Evolutionary conservation across 192 early-diverging fungal genomes (phyloP), one percentile per base, ranked within the genome.

Genomic region (Backusella liffmaniae): DNA sequence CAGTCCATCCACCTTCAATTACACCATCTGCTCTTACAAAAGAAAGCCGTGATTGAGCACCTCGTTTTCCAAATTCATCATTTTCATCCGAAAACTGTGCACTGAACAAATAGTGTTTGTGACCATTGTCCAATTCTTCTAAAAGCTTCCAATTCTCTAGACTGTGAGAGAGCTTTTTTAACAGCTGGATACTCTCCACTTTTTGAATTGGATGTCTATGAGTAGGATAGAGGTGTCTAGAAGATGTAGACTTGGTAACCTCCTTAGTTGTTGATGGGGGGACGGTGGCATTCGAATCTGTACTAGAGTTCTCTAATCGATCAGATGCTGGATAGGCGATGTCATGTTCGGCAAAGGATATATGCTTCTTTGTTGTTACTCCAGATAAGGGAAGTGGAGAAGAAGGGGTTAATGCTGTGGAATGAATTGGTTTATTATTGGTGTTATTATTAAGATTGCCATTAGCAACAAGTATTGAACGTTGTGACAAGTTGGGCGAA

Each of bases 1-100:
- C 83, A 23, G 83, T 84, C 85, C 82, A 90, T 2, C 77, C 79
- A 66, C 85, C 85, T 23, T 76, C 67, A 65, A 90, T 83, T 18
- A 78, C 76, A 36, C 80, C 77, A 49, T 90, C 88, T 3, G 79
- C 86, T 72, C 88, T 77, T 30, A 90, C 77, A 70, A 86, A 84
- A 8, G 83, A 72, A 30, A 49, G 56, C 4, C 56, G 56, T 3
- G 56, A 62, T n/a, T 62, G 56, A 1, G 56, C 56, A 62, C 56
- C 56, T 62, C 56, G 56, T 62, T 62, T 62, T 18, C 66, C 83
- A 30, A 78, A 69, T 30, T 82, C 74, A 66, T 78, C 80, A 10
- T 23, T 46, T 51, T 74, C 39, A 12, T 66, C 37, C 80, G 80
- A 23, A 46, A 77, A 18, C 79, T 79, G 15, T 73, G 65, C 18